A percentile compares a stretch with the other conserved stretches of the same genome.
These are phyloP conservation scores for Apostasia ramifera DNA, from an alignment of 106 monocot species.

Conservation along the genomic window DNA sequence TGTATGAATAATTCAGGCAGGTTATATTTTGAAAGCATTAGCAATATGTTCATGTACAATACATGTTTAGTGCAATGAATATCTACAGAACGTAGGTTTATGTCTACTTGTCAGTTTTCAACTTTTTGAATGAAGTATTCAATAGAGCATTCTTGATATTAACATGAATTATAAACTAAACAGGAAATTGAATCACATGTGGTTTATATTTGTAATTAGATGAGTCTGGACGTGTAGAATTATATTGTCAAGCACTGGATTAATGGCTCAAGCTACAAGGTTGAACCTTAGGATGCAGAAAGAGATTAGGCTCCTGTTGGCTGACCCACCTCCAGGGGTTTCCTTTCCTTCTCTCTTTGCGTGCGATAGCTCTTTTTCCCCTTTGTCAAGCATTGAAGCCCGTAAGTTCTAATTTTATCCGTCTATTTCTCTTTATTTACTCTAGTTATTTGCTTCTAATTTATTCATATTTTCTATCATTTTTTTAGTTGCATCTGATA, in stretches of 20 bases:
- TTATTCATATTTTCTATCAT: neutral
- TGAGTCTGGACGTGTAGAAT: neutral
- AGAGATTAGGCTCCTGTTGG: slow-evolving; percentile 69
- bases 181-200: no score
- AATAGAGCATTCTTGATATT: no score
- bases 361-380: slow-evolving; percentile 14
- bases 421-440: neutral
- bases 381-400: slow-evolving; percentile 63
- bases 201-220: no score
- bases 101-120: no score
- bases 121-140: no score
- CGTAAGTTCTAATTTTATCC: slow-evolving; percentile 34
- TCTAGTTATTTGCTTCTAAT: neutral
- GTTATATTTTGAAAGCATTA: no score
- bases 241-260: slow-evolving; percentile 1
- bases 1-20: no score
- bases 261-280: slow-evolving; percentile 85
- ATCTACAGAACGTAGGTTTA: no score
- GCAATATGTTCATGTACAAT: no score
- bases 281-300: slow-evolving; percentile 91
- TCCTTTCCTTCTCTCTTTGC: slow-evolving; percentile 46
- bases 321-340: slow-evolving; percentile 82
- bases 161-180: no score
- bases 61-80: no score
- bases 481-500: neutral